Evolutionary conservation across 2,329 filamentous ascomycete genomes (phyloP).

Genomic region (Alternaria longipes): DNA sequence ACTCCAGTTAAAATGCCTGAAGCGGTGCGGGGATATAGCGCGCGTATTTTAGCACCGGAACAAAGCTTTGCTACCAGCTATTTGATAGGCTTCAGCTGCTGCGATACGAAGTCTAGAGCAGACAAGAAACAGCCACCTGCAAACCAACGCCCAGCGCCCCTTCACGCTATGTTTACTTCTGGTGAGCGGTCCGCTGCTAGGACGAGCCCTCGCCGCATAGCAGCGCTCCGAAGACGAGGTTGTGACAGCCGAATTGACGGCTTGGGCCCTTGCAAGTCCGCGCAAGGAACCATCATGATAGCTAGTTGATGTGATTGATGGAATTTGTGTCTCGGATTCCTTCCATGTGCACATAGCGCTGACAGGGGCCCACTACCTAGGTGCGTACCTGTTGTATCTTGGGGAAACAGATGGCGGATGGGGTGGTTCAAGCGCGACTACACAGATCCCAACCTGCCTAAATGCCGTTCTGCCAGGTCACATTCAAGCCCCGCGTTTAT

Average conservation of each 20-base stretch:
- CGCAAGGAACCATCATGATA: slow-evolving; percentile 23
- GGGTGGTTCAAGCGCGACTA: neutral
- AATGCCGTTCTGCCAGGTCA: slow-evolving; percentile 10
- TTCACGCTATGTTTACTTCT: slow-evolving; percentile 22
- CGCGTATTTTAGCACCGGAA: slow-evolving; percentile 20
- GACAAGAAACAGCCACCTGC: slow-evolving; percentile 22
- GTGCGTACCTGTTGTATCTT: slow-evolving; percentile 8
- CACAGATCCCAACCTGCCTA: slow-evolving; percentile 5
- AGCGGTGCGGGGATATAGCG: slow-evolving; percentile 22
- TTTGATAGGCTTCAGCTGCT: slow-evolving; percentile 25
- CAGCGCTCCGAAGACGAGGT: slow-evolving; percentile 22
- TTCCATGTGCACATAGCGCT: slow-evolving; percentile 2
- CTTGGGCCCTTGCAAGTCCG: slow-evolving; percentile 18
- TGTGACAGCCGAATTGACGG: slow-evolving; percentile 21
- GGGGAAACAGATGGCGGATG: slow-evolving; percentile 1
- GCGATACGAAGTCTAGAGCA: slow-evolving; percentile 16
- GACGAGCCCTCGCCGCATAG: slow-evolving; percentile 24
- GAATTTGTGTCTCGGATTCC: slow-evolving; percentile 18
- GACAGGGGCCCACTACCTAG: slow-evolving; percentile 17
- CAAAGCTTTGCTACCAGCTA: slow-evolving; percentile 21
- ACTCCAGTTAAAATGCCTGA: slow-evolving; percentile 12
- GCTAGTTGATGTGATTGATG: slow-evolving; percentile 34
- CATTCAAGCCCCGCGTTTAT: slow-evolving; percentile 7
- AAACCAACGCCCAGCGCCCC: slow-evolving; percentile 5
- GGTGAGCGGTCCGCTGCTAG: slow-evolving; percentile 32